phyloP scores from a whole-genome alignment of 768 basidiomycete species.

The Nevesoporus exiguus region DNA sequence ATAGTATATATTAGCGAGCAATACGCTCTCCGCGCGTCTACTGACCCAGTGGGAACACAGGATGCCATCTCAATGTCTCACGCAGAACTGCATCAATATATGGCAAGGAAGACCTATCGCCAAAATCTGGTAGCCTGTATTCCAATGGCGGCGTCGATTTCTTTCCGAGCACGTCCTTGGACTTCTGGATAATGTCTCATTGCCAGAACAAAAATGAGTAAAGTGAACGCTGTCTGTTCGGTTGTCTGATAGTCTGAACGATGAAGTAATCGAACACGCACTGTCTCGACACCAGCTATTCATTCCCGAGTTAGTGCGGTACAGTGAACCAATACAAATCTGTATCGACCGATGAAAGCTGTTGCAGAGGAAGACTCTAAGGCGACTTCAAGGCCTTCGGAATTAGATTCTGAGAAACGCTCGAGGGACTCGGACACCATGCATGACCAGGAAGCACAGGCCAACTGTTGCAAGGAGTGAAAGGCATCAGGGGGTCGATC shows the following conservation, averaged over 20 bases:
- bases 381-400: slow-evolving; percentile 26
- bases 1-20: neutral
- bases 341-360: slow-evolving; percentile 30
- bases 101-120: slow-evolving; percentile 28
- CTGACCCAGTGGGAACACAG: slow-evolving; percentile 31
- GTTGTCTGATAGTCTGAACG: slow-evolving; percentile 1
- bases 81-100: slow-evolving; percentile 34
- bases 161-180: slow-evolving; percentile 33
- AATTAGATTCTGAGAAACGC: slow-evolving; percentile 14
- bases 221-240: slow-evolving; percentile 31
- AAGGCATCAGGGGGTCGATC: neutral
- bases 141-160: slow-evolving; percentile 34
- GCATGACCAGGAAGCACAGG: slow-evolving; percentile 24
- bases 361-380: slow-evolving; percentile 32
- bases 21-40: neutral
- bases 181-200: slow-evolving; percentile 35
- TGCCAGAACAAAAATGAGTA: slow-evolving; percentile 31
- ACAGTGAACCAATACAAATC: neutral
- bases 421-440: slow-evolving; percentile 31
- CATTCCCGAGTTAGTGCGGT: slow-evolving; percentile 4
- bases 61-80: slow-evolving; percentile 35
- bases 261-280: slow-evolving; percentile 6
- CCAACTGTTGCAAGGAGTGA: slow-evolving; percentile 6
- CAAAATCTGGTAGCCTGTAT: slow-evolving; percentile 25
- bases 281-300: slow-evolving; percentile 31